Percentiles rank a stretch among this genome's conserved stretches.
These are phyloP conservation scores for Sporisorium reilianum DNA, from an alignment of 1,284 basidiomycete genomes.

Conservation along the genomic window DNA sequence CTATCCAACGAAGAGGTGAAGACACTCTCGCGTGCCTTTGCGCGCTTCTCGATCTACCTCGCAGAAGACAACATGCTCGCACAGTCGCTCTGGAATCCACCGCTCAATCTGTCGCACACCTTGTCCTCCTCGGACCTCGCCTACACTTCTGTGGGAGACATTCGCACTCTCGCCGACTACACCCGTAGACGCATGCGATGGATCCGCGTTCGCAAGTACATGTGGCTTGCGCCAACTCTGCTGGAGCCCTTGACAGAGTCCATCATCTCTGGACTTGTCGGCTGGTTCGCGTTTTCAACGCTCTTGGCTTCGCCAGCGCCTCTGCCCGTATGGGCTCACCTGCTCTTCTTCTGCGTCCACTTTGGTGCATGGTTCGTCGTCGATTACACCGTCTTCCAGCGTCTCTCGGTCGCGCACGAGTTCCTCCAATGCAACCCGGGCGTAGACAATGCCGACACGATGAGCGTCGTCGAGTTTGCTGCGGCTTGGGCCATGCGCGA, in stretches of 20 bases:
- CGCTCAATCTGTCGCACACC: constrained; percentile 58
- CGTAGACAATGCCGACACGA: constrained; percentile 20
- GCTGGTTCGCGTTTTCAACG: constrained; percentile 47
- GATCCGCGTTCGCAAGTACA: constrained; percentile 68
- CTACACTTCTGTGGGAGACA: constrained; percentile 65
- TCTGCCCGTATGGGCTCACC: constrained; percentile 2
- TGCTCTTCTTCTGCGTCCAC: constrained; percentile 41
- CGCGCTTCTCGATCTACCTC: constrained; percentile 67
- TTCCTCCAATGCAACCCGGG: constrained; percentile 37
- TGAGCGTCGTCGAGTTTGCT: constrained; percentile 34
- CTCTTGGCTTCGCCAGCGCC: constrained; percentile 21
- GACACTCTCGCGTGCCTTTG: constrained; percentile 54
- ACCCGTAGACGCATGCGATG: constrained; percentile 65
- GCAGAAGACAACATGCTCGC: constrained; percentile 69
- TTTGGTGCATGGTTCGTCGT: constrained; percentile 40
- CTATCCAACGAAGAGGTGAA: constrained; percentile 36
- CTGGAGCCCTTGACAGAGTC: constrained; percentile 67
- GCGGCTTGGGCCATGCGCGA: constrained; percentile 63
- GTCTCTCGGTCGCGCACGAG: constrained; percentile 38
- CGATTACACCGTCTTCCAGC: constrained; percentile 38
- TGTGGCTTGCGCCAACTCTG: constrained; percentile 64
- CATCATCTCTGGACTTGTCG: constrained; percentile 60
- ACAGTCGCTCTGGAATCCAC: constrained; percentile 60
- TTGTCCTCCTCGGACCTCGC: constrained; percentile 59
- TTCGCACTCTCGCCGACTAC: constrained; percentile 64